These are phyloP conservation scores for Eucalyptus virginea DNA, from an alignment of 345 rosid species.

Conservation along the genomic window DNA sequence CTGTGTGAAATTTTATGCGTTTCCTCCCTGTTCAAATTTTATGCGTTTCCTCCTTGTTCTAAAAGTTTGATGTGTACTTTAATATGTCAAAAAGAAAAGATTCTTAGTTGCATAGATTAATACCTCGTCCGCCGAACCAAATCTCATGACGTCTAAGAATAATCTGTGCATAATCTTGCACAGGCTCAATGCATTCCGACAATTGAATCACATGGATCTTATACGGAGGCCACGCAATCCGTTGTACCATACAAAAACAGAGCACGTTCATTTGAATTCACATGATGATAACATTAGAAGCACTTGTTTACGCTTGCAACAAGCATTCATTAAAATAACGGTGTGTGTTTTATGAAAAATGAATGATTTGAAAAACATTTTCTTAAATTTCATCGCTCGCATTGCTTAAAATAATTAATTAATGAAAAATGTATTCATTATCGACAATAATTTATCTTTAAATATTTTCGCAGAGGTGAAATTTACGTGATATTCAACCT, in stretches of 20 bases:
- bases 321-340: not conserved
- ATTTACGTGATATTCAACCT: too few species aligned
- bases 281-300: not conserved
- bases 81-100: not conserved
- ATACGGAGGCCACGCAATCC: not conserved
- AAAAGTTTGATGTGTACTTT: not conserved
- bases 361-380: too few species aligned
- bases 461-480: too few species aligned
- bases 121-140: not conserved
- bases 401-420: too few species aligned
- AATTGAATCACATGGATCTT: not conserved
- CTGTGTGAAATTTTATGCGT: not conserved
- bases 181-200: not conserved
- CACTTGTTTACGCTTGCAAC: not conserved
- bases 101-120: not conserved
- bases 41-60: not conserved
- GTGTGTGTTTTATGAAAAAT: too few species aligned
- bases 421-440: too few species aligned
- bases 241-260: not conserved
- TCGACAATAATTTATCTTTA: too few species aligned
- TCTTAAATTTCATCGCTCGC: rapidly evolving
- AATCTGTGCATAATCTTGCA: not conserved
- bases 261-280: not conserved
- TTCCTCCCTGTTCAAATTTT: not conserved
- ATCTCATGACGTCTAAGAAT: not conserved